Base-by-base conservation (phyloP, 345 rosid species). In the Ceriops zippeliana region DNA sequence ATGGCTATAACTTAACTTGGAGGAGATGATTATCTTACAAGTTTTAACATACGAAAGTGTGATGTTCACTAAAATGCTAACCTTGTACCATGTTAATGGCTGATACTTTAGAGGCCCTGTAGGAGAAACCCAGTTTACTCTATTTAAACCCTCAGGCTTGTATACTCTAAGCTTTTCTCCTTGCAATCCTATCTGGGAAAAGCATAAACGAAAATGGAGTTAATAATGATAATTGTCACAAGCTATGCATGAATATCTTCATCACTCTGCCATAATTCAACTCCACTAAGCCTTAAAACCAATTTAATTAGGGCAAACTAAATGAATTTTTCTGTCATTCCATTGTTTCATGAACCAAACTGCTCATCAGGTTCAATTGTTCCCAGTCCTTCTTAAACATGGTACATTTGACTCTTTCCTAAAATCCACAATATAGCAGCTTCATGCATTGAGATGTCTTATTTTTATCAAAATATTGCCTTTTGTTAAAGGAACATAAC, bases 1-100 rank as follows among this genome's bases (percentile, higher is more conserved):
- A 52, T n/a, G 57, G 24, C 49, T 10, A 27, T 13, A 56, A 22
- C 5, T 56, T 3, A 56, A 24, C 59, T 24, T 56, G 16, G 16
- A 56, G 30, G 59, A 22, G 35, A 30, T 5, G 9, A 42, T 13
- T 32, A 70, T 24, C 37, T 24, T 6, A 16, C 32, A 37, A n/a
- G 35, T 30, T 35, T 67, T 67, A 38, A 52, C 20, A 70, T 10
- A 35, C 30, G 9, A 30, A 63, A 70, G 62, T 61, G 53, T 38
- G 9, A 57, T 27, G 46, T 38, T 68, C 38, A 15, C 6, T 9
- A 63, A 20, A 56, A 49, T 46, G 16, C 42, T 72, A 83, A 90
- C 97, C 97, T 91, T 95, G 70, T 90, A 90, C 99, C 98, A 95
- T 52, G 92, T 91, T 81, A 91, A 80, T 57, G 98, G 89, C 71